phyloP scores from a whole-genome alignment of 2,329 filamentous ascomycete genomes.

The Anisogramma anomala region DNA sequence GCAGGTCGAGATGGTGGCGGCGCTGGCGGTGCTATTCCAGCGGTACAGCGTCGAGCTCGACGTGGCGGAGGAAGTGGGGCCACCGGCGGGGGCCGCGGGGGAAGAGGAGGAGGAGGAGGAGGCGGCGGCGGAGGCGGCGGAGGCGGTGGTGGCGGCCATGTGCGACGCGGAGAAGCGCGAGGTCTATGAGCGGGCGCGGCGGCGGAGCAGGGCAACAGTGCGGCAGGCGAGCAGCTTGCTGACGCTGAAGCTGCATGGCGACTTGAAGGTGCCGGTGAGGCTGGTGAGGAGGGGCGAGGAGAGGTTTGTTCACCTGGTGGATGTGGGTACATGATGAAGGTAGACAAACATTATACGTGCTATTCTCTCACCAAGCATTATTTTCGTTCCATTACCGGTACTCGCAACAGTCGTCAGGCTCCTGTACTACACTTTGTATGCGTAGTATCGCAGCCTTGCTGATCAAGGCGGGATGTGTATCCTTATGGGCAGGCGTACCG shows the following conservation, averaged over 20 bases:
- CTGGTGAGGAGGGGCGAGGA: slow-evolving; percentile 60
- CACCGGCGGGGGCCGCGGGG: no score
- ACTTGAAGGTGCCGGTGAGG: slow-evolving; percentile 50
- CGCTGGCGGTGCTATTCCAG: slow-evolving; percentile 43
- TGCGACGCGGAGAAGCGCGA: slow-evolving; percentile 30
- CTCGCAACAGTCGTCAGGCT: no score
- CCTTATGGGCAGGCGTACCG: no score
- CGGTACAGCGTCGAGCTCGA: slow-evolving; percentile 57
- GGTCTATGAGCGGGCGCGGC: slow-evolving; percentile 51
- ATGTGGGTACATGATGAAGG: slow-evolving; percentile 7
- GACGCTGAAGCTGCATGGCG: slow-evolving; percentile 58
- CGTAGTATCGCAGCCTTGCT: no score
- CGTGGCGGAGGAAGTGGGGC: slow-evolving; percentile 26
- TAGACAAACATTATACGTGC: no score
- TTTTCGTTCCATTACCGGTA: no score
- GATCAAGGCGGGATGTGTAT: no score
- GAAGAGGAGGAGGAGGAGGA: slow-evolving; percentile 31
- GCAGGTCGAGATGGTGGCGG: slow-evolving; percentile 46
- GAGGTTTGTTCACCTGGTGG: slow-evolving; percentile 43
- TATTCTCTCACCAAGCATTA: not conserved
- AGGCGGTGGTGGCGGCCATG: slow-evolving; percentile 40
- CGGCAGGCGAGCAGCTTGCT: slow-evolving; percentile 48
- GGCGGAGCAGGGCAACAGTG: slow-evolving; percentile 40
- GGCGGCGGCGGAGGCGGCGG: slow-evolving; percentile 23
- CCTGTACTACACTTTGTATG: no score